These are phyloP conservation scores for Candida succiphila DNA, from an alignment of 805 yeast species.

Conservation along the genomic window DNA sequence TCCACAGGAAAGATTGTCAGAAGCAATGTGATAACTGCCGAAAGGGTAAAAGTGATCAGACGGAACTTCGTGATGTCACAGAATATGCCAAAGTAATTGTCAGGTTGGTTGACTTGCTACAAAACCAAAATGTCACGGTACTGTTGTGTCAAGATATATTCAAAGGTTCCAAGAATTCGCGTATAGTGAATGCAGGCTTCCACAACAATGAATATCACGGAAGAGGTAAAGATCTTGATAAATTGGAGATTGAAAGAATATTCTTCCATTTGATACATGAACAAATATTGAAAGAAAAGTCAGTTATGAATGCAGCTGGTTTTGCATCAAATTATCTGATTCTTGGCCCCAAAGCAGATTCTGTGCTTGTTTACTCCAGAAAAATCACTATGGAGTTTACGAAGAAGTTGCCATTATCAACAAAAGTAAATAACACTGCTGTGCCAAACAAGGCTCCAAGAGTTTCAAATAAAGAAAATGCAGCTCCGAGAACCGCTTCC, in stretches of 20 bases:
- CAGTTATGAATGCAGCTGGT: conserved; percentile 65
- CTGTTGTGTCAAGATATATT: conserved; percentile 76
- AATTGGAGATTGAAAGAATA: conserved; percentile 69
- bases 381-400: conserved; percentile 45
- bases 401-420: conserved; percentile 3
- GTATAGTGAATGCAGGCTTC: conserved; percentile 54
- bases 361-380: conserved; percentile 33
- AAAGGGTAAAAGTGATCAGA: conserved; percentile 26
- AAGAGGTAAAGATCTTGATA: conserved; percentile 51
- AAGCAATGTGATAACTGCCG: conserved; percentile 84
- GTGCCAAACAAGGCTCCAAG: neutral
- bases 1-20: conserved; percentile 54
- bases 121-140: conserved; percentile 56
- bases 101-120: conserved; percentile 45
- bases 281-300: conserved; percentile 58
- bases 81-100: conserved; percentile 49
- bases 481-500: neutral
- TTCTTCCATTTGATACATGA: conserved; percentile 68
- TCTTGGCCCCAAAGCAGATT: conserved; percentile 45
- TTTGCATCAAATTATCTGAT: conserved; percentile 71
- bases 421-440: too few species aligned
- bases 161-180: conserved; percentile 59
- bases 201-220: conserved; percentile 58
- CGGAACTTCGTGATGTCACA: conserved; percentile 60
- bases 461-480: neutral